phyloP scores from a whole-genome alignment of 2,329 filamentous ascomycete genomes.

The Trichoderma breve region DNA sequence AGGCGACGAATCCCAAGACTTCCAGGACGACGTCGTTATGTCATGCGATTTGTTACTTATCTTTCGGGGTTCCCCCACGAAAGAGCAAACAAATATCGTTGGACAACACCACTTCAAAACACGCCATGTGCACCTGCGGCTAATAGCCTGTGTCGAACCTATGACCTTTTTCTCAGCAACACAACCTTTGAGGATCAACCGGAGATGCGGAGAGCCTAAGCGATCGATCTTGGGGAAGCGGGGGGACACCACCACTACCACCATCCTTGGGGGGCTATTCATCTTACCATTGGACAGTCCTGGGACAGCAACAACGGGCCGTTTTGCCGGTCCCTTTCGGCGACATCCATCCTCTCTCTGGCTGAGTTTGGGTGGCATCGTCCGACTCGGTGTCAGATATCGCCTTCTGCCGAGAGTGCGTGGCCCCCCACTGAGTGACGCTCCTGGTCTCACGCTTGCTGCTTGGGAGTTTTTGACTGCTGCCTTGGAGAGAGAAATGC shows the following conservation, averaged over 20 bases:
- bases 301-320: background rate
- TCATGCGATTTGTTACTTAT: conserved; percentile 7
- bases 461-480: background rate
- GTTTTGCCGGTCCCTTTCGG: background rate
- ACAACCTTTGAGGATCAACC: background rate
- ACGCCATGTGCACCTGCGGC: background rate
- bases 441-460: background rate
- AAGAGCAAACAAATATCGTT: background rate
- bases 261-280: background rate
- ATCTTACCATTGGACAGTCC: background rate
- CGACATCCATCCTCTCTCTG: background rate
- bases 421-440: background rate
- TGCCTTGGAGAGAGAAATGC: background rate
- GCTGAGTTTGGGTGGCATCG: background rate
- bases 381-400: background rate
- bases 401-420: background rate
- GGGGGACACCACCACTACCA: background rate
- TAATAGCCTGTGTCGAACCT: background rate
- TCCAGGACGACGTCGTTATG: background rate
- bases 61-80: background rate
- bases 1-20: background rate
- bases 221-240: conserved; percentile 18
- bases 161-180: background rate
- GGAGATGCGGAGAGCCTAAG: conserved; percentile 5
- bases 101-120: background rate